Evolutionary conservation across 495 filamentous ascomycete species (phyloP), one percentile per base, ranked within the genome.

Genomic region (Acidiella bohemica): DNA sequence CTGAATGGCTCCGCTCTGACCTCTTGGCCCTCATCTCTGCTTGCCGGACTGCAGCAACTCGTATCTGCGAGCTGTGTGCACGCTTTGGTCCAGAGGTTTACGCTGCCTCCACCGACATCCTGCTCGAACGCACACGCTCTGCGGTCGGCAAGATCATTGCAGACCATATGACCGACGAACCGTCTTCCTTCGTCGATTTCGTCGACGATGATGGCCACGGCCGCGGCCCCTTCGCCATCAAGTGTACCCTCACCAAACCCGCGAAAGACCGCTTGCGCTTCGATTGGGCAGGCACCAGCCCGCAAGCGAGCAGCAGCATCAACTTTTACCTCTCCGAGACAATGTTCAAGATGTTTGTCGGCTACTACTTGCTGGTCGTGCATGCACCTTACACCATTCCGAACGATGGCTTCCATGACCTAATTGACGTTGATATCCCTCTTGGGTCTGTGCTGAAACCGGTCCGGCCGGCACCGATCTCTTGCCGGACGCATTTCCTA

Each of bases 271-370:
- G 63, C 1, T 47, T 71, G 2, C 39, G 37, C 0, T 68, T 69
- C 40, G 67, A 71, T 45, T 70, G 66, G 60, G 53, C 42, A 13
- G 65, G 65, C 2, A 67, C 65, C 3, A 63, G 60, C 10, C 67
- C 66, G 1, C 67, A 71, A 36, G 65, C 62, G 20, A 54, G 59
- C 13, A 61, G 60, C 27, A 61, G 63, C 22, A 68, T 71, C 53
- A 70, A 71, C 44, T 71, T 63, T 41, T 70, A 63, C 38, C 55
- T 71, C 0, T 66, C 55, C 10, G 60, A 64, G 32, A 67, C 65
- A 10, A 68, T 70, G 67, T 70, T 71, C 60, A 60, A 58, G 30
- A 67, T 71, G 63, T 67, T 70, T 30, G 61, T 69, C 34, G 65
- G 64, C 0, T 67, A 65, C 44, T 70, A 68, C 40, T 54, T 43